A percentile compares a stretch with the other conserved stretches of the same genome.
Conservation (phyloP, 2,329 filamentous ascomycete genomes). For the Chaetomium sp. region DNA sequence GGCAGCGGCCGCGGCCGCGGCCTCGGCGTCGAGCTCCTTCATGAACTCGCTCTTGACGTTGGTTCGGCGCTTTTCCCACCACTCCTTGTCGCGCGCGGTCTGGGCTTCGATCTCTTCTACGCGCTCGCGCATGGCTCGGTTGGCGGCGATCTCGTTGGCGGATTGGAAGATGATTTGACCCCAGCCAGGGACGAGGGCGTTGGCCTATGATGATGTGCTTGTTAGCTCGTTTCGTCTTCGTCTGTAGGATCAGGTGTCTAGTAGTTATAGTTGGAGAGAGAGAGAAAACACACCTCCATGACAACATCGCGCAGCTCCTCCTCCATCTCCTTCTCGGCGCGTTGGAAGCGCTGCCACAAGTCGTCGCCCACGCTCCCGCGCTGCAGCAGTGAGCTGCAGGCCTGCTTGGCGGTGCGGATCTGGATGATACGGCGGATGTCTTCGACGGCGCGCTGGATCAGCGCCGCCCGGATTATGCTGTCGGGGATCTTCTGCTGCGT, state of each 20-base stretch:
- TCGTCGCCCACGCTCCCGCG: slow-evolving; percentile 93
- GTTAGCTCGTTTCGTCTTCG: too few species aligned
- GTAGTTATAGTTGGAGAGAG: too few species aligned
- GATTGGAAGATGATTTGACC: slow-evolving; percentile 94
- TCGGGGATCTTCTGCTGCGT: slow-evolving; percentile 72
- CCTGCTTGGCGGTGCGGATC: slow-evolving; percentile 81
- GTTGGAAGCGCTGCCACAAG: slow-evolving; percentile 83
- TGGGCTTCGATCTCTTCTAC: slow-evolving; percentile 70
- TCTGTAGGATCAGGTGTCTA: too few species aligned
- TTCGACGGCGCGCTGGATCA: slow-evolving; percentile 82
- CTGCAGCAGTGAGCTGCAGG: slow-evolving; percentile 75
- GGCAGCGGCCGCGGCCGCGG: too few species aligned
- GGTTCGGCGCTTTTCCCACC: slow-evolving; percentile 83
- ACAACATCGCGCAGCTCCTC: slow-evolving; percentile 92
- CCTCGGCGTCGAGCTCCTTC: slow-evolving; percentile 71
- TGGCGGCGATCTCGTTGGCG: slow-evolving; percentile 90
- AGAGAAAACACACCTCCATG: slow-evolving; percentile 59
- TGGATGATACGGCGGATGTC: slow-evolving; percentile 90
- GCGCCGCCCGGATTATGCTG: slow-evolving; percentile 77
- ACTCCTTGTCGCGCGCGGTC: slow-evolving; percentile 68
- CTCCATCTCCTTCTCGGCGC: slow-evolving; percentile 96
- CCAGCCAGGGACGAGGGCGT: slow-evolving; percentile 83
- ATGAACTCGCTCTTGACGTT: slow-evolving; percentile 71
- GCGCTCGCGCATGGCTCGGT: slow-evolving; percentile 66
- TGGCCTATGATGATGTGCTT: slow-evolving; percentile 56